Conservation (phyloP, 495 filamentous ascomycete genomes). For the Mycothermus thermophilus region DNA sequence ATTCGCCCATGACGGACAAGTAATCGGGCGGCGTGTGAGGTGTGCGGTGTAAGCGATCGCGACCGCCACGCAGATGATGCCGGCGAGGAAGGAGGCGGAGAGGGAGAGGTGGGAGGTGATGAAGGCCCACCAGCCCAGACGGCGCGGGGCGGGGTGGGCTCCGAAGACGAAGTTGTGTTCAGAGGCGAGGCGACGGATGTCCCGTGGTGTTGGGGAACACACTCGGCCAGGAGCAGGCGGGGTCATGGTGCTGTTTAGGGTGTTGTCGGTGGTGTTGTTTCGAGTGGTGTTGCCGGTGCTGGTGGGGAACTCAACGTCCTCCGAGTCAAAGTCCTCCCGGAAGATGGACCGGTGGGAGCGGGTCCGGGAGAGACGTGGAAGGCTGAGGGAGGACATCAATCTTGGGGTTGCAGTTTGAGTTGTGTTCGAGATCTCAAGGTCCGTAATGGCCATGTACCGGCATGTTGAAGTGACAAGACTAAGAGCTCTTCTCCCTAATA, state of each 20-base stretch:
- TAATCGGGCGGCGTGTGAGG: constrained; percentile 12
- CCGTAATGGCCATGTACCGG: no score
- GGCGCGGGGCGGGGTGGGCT: constrained; percentile 7
- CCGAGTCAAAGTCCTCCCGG: constrained; percentile 16
- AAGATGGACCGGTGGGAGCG: constrained; percentile 17
- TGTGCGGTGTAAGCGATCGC: constrained; percentile 15
- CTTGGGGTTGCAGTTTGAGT: background rate
- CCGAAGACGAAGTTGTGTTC: constrained; percentile 18
- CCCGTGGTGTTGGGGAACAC: constrained; percentile 12
- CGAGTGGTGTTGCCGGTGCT: background rate
- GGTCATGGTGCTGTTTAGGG: constrained; percentile 1
- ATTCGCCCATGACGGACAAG: constrained; percentile 16
- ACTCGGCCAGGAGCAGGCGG: constrained; percentile 1
- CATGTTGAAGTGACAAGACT: no score
- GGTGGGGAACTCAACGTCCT: no score
- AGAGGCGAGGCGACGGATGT: constrained; percentile 16
- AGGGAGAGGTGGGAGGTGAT: constrained; percentile 15
- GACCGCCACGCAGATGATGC: constrained; percentile 12
- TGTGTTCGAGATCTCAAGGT: no score
- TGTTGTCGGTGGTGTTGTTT: background rate
- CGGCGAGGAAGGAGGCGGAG: constrained; percentile 10
- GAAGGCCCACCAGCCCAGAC: constrained; percentile 15
- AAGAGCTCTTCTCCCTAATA: no score
- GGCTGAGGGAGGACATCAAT: constrained; percentile 3
- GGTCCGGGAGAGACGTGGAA: constrained; percentile 7